A percentile compares a stretch with the other conserved stretches of the same genome.
Evolutionary conservation across 1,284 basidiomycete species (phyloP).

Genomic region (Cystobasidiaceae sp.): DNA sequence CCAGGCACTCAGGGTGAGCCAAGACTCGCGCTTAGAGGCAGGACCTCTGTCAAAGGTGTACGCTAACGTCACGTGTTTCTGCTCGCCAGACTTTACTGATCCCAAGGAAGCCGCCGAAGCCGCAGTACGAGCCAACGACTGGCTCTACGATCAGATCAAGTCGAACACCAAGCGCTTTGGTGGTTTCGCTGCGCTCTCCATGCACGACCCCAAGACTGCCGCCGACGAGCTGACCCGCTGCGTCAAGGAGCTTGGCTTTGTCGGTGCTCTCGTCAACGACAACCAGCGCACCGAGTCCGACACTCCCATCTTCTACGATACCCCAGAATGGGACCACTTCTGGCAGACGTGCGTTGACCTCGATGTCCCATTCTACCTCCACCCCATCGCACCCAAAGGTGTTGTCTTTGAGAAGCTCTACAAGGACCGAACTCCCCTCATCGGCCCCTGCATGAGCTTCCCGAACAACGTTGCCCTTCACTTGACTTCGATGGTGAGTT

Average conservation of each 20-base stretch:
- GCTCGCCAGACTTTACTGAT: slow-evolving; percentile 40
- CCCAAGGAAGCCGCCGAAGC: slow-evolving; percentile 39
- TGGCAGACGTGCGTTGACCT: slow-evolving; percentile 45
- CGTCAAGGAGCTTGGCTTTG: slow-evolving; percentile 43
- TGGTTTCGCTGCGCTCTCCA: slow-evolving; percentile 45
- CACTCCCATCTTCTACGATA: slow-evolving; percentile 41
- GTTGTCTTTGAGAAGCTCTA: slow-evolving; percentile 43
- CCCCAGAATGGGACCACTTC: slow-evolving; percentile 43
- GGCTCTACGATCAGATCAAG: slow-evolving; percentile 42
- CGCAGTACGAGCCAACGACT: slow-evolving; percentile 41
- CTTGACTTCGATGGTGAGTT: slow-evolving; percentile 42
- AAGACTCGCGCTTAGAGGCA: neutral
- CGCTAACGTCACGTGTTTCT: neutral
- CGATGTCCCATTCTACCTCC: slow-evolving; percentile 46
- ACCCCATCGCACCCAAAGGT: slow-evolving; percentile 46
- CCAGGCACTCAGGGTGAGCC: slow-evolving; percentile 38
- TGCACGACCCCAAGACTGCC: slow-evolving; percentile 46
- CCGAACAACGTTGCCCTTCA: slow-evolving; percentile 46
- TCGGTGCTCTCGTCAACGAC: slow-evolving; percentile 42
- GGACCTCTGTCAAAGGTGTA: neutral
- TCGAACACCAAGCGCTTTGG: slow-evolving; percentile 44
- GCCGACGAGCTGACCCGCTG: slow-evolving; percentile 43
- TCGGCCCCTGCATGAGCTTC: slow-evolving; percentile 45
- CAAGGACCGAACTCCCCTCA: slow-evolving; percentile 44
- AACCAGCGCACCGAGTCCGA: slow-evolving; percentile 41